phyloP scores from a whole-genome alignment of 495 filamentous ascomycete species.

The Beverwykella pulmonaria region DNA sequence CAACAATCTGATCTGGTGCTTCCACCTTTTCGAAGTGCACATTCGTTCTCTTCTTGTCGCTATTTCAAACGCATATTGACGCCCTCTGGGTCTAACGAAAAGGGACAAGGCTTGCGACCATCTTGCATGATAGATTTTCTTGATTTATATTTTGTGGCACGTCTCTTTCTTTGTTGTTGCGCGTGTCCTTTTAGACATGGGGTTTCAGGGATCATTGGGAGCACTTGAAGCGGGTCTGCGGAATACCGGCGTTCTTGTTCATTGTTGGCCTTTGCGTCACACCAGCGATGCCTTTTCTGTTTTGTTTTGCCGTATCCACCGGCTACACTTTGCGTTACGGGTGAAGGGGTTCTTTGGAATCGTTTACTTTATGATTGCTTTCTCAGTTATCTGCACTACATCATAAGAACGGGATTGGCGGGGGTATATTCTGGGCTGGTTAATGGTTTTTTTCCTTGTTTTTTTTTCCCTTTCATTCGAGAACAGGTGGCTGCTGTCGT shows the following conservation, averaged over 20 bases:
- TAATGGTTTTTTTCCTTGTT: conserved; percentile 26
- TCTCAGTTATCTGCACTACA: conserved; percentile 16
- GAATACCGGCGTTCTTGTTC: conserved; percentile 17
- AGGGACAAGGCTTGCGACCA: conserved; percentile 28
- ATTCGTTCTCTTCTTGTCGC: conserved; percentile 22
- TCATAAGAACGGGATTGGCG: conserved; percentile 23
- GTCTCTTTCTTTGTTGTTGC: conserved; percentile 10
- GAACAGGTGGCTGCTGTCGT: background rate
- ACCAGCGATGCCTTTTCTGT: conserved; percentile 11
- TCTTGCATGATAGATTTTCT: conserved; percentile 42
- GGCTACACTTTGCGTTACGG: conserved; percentile 9
- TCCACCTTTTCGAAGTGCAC: conserved; percentile 4
- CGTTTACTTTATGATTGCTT: conserved; percentile 12
- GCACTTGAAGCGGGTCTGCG: conserved; percentile 30
- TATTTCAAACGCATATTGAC: conserved; percentile 38
- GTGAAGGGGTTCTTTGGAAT: background rate
- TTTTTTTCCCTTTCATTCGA: conserved; percentile 8
- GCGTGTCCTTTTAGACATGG: conserved; percentile 23
- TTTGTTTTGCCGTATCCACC: conserved; percentile 12
- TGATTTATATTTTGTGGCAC: conserved; percentile 19
- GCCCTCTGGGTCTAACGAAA: conserved; percentile 36
- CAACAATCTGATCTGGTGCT: conserved; percentile 2
- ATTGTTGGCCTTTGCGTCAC: conserved; percentile 14
- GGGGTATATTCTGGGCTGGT: conserved; percentile 8
- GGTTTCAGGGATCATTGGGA: conserved; percentile 12